phyloP scores from a whole-genome alignment of 2,329 filamentous ascomycete species.

The Fusarium xyrophilum region DNA sequence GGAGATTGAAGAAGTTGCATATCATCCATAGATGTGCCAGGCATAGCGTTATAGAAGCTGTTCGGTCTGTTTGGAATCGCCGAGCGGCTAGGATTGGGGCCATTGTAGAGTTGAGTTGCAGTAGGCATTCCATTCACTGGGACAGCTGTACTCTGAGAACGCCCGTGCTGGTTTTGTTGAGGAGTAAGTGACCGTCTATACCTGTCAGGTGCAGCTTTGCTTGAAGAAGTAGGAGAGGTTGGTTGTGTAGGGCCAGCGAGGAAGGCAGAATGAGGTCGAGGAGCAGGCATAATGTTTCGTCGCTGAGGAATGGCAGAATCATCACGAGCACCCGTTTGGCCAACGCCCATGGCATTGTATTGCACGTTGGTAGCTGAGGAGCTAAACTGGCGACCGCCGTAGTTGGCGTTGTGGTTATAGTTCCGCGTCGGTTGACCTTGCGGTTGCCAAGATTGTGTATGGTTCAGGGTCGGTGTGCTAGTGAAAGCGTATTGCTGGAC shows the following conservation, averaged over 20 bases:
- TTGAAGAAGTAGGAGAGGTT: slow-evolving; percentile 51
- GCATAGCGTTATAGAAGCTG: slow-evolving; percentile 56
- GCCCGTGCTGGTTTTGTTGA: slow-evolving; percentile 46
- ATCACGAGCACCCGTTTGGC: slow-evolving; percentile 57
- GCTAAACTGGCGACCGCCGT: slow-evolving; percentile 46
- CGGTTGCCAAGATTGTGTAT: slow-evolving; percentile 60
- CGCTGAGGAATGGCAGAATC: slow-evolving; percentile 56
- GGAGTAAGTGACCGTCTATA: slow-evolving; percentile 68
- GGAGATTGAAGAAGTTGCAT: slow-evolving; percentile 65
- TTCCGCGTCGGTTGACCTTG: slow-evolving; percentile 32
- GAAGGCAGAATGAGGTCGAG: slow-evolving; percentile 54
- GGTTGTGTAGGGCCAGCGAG: slow-evolving; percentile 54
- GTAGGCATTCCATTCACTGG: slow-evolving; percentile 40
- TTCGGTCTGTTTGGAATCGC: slow-evolving; percentile 57
- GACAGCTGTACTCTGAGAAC: slow-evolving; percentile 48
- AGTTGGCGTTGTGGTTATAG: slow-evolving; percentile 39
- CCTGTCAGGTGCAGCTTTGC: slow-evolving; percentile 71
- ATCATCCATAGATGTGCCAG: slow-evolving; percentile 70
- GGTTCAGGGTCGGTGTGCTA: slow-evolving; percentile 70
- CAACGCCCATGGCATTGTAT: slow-evolving; percentile 48
- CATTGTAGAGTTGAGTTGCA: slow-evolving; percentile 43
- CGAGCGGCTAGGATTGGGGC: slow-evolving; percentile 41
- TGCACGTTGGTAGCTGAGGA: slow-evolving; percentile 51
- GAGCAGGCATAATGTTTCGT: slow-evolving; percentile 50
- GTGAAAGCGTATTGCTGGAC: slow-evolving; percentile 82